A percentile compares a stretch with the other conserved stretches of the same genome.
These are phyloP conservation scores for Pyrenophora tritici-repentis DNA, from an alignment of 2,329 filamentous ascomycete genomes.

Conservation along the genomic window DNA sequence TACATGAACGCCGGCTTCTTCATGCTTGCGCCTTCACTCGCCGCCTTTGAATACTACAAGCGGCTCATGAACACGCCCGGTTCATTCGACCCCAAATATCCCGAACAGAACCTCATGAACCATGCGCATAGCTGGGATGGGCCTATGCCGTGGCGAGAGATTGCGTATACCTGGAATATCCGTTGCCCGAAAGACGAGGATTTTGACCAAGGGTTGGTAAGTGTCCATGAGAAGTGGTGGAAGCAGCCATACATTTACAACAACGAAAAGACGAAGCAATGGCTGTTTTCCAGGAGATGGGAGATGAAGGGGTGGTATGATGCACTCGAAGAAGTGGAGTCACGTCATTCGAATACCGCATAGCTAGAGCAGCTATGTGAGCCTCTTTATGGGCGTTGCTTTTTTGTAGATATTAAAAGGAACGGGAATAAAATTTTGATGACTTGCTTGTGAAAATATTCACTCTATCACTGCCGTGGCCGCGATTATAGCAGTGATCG, in stretches of 20 bases:
- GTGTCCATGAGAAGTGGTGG: conserved; percentile 51
- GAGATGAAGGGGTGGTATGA: conserved; percentile 49
- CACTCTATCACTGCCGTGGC: too few species aligned
- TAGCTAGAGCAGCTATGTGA: too few species aligned
- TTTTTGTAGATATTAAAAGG: too few species aligned
- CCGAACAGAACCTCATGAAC: conserved; percentile 48
- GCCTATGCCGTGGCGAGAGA: conserved; percentile 49
- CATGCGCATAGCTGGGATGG: conserved; percentile 43
- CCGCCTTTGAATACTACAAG: conserved; percentile 41
- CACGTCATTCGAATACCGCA: too few species aligned
- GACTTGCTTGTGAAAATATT: too few species aligned
- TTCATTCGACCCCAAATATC: conserved; percentile 40
- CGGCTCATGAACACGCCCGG: conserved; percentile 34
- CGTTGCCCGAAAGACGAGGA: conserved; percentile 45
- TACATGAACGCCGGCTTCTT: conserved; percentile 49
- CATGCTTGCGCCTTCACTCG: conserved; percentile 38
- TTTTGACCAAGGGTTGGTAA: conserved; percentile 42
- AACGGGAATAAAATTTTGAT: too few species aligned
- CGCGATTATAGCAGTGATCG: too few species aligned
- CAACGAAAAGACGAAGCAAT: conserved; percentile 39
- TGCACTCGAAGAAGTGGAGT: conserved; percentile 11
- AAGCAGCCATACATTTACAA: conserved; percentile 28
- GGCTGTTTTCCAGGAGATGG: conserved; percentile 42
- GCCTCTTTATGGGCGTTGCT: too few species aligned
- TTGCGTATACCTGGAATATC: conserved; percentile 48